A percentile compares a stretch with the other conserved stretches of the same genome.
Evolutionary conservation across 345 rosid species (phyloP).

Genomic region (Corchorus olitorius): DNA sequence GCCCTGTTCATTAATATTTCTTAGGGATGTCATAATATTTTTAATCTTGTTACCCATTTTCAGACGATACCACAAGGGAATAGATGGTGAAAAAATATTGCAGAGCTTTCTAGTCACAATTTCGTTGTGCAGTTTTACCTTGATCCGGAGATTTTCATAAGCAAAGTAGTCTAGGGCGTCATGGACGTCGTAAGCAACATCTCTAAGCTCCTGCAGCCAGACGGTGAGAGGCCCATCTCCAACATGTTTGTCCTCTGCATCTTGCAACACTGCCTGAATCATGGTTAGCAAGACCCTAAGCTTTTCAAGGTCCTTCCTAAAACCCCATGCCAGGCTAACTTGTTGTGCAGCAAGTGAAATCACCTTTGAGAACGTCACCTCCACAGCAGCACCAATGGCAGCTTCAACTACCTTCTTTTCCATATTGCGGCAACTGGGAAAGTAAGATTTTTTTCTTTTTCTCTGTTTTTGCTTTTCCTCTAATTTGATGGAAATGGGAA

Average conservation of each 20-base stretch:
- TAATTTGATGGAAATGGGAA: too few relatives aligned
- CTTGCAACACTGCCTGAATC: constrained; percentile 26
- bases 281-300: not conserved
- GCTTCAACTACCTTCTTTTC: not conserved
- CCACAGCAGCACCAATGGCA: not conserved
- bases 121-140: not conserved
- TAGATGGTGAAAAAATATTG: constrained; percentile 6
- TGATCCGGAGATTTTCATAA: constrained; percentile 2
- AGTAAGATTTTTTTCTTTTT: too few relatives aligned
- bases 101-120: constrained; percentile 1
- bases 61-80: not conserved
- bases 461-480: too few relatives aligned
- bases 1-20: not conserved
- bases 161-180: constrained; percentile 23
- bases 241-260: constrained; percentile 29
- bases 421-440: too few relatives aligned
- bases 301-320: not conserved
- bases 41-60: constrained; percentile 12
- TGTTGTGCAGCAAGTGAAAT: constrained; percentile 5
- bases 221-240: not conserved
- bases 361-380: not conserved
- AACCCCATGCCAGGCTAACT: constrained; percentile 8
- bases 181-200: constrained; percentile 28
- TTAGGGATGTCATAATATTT: not conserved
- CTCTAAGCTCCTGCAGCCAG: constrained; percentile 29